These are phyloP conservation scores for Neurospora africana DNA, from an alignment of 495 filamentous ascomycete species.

Conservation along the genomic window DNA sequence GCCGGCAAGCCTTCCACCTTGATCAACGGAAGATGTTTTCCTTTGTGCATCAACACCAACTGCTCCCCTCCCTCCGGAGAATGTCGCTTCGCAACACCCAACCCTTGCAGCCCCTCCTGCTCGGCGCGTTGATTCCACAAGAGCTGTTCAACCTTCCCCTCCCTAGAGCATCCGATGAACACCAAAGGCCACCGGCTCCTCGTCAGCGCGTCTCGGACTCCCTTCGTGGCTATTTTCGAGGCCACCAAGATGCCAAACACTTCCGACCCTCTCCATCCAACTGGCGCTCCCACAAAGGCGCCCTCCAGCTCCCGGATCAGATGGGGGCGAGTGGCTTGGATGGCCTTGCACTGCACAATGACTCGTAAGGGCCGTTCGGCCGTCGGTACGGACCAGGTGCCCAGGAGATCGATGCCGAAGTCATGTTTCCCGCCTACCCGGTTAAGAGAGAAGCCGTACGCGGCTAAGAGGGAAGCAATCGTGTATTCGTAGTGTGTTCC, in stretches of 20 bases:
- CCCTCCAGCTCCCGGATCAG: constrained; percentile 80
- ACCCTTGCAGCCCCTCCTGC: constrained; percentile 49
- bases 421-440: constrained; percentile 69
- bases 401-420: constrained; percentile 74
- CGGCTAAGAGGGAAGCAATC: constrained; percentile 48
- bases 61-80: constrained; percentile 10
- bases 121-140: constrained; percentile 60
- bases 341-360: constrained; percentile 75
- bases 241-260: constrained; percentile 55
- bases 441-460: constrained; percentile 53
- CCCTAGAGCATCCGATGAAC: constrained; percentile 39
- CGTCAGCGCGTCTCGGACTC: constrained; percentile 54
- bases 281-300: constrained; percentile 57
- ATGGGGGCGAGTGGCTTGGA: constrained; percentile 47
- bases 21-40: constrained; percentile 26
- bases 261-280: constrained; percentile 49
- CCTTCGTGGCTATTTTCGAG: constrained; percentile 37
- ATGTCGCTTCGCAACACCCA: constrained; percentile 52
- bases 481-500: constrained; percentile 69
- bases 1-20: neutral
- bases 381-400: constrained; percentile 54
- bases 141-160: constrained; percentile 48
- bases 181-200: constrained; percentile 56
- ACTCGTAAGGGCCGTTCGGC: constrained; percentile 44
- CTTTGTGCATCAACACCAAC: constrained; percentile 49